Percentiles rank a stretch among this genome's conserved stretches.
Evolutionary conservation across 495 filamentous ascomycete genomes (phyloP).

Genomic region (Xylaria palmicola): DNA sequence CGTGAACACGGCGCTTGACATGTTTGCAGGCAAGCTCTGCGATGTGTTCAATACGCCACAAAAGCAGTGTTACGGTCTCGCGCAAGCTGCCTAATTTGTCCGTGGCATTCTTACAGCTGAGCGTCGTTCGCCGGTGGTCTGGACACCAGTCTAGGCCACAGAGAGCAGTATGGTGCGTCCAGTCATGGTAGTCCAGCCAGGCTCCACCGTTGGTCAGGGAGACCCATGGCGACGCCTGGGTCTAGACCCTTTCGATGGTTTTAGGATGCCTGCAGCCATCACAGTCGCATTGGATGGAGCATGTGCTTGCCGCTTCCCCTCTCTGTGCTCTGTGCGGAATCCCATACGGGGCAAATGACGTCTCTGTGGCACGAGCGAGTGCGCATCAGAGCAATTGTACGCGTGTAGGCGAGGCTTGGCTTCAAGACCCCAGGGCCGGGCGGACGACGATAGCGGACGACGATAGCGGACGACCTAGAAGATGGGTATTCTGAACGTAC

Average conservation of each 20-base stretch:
- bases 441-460: too few species aligned
- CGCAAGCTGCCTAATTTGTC: slow-evolving; percentile 4
- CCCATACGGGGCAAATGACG: too few species aligned
- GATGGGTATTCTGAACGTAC: neutral
- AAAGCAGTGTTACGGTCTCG: slow-evolving; percentile 4
- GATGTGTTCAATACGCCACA: neutral
- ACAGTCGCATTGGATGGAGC: neutral
- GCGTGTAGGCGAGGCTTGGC: neutral
- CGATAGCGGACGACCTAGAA: too few species aligned
- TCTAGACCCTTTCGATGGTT: slow-evolving; percentile 8
- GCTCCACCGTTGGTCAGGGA: slow-evolving; percentile 3
- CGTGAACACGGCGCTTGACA: neutral
- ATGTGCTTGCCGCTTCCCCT: neutral
- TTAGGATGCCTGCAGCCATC: neutral
- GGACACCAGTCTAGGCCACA: slow-evolving; percentile 6
- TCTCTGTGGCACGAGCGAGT: neutral
- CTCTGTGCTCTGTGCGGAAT: too few species aligned
- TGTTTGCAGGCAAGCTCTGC: neutral
- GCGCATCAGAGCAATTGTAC: neutral
- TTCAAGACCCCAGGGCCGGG: too few species aligned
- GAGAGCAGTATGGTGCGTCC: neutral
- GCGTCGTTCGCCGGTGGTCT: slow-evolving; percentile 12
- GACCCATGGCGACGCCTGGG: slow-evolving; percentile 7
- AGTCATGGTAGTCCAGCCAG: neutral
- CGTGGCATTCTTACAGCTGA: slow-evolving; percentile 4